Evolutionary conservation across 108 stramenopile genomes (phyloP).

Genomic region (Skeletonema marinoi): DNA sequence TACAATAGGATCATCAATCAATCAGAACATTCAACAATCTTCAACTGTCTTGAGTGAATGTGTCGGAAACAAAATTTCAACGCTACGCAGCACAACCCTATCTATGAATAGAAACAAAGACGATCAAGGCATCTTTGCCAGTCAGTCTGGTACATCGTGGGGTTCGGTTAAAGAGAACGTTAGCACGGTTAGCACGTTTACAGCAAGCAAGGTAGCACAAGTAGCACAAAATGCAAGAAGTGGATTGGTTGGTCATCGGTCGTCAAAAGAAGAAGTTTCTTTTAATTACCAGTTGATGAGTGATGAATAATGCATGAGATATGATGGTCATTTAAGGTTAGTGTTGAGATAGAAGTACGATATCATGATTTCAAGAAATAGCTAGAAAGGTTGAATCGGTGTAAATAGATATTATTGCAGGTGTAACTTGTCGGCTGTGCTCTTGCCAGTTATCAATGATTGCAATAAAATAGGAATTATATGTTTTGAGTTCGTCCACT

Average conservation of each 20-base stretch:
- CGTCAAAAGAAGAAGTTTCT: not conserved
- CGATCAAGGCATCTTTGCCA: not conserved
- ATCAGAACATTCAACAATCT: not conserved
- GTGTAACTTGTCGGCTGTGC: not conserved
- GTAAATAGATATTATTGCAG: not conserved
- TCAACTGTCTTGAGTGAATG: not conserved
- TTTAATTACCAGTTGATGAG: constrained; percentile 6
- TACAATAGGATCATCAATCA: not conserved
- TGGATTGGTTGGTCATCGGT: not conserved
- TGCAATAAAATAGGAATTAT: too few relatives aligned
- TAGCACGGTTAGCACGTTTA: not conserved
- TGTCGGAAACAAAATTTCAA: not conserved
- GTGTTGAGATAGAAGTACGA: not conserved
- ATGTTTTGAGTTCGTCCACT: too few relatives aligned
- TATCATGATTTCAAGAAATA: not conserved
- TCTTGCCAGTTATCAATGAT: not conserved
- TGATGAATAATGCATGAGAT: not conserved
- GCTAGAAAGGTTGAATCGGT: not conserved
- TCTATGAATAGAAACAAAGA: not conserved
- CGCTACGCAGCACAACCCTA: not conserved
- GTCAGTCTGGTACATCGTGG: not conserved
- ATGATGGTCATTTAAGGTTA: not conserved
- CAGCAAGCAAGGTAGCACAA: not conserved
- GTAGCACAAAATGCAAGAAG: not conserved
- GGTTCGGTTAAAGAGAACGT: not conserved